Conservation (phyloP, 352 stramenopile species). For the Aphanomyces stellatus region DNA sequence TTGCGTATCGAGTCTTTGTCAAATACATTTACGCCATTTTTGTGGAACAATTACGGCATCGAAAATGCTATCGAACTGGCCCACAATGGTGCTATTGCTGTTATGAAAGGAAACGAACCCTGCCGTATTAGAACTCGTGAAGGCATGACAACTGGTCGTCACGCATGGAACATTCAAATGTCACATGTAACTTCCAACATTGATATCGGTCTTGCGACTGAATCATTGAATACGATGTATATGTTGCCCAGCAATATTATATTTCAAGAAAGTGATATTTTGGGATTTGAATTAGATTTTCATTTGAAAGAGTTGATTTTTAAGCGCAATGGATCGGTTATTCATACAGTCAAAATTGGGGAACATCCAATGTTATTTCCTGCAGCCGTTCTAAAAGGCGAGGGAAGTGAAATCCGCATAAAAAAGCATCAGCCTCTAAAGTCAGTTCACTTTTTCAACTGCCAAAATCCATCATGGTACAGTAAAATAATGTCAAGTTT, state of each 20-base stretch:
- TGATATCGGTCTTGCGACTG: not conserved
- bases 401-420: not conserved
- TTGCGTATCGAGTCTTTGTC: not conserved
- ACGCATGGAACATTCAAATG: not conserved
- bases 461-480: not conserved
- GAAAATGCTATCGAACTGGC: not conserved
- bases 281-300: conserved; percentile 39
- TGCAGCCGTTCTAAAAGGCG: not conserved
- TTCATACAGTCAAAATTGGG: not conserved
- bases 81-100: not conserved
- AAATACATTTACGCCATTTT: not conserved
- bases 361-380: not conserved
- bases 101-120: not conserved
- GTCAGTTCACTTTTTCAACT: not conserved
- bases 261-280: conserved; percentile 27
- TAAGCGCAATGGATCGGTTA: conserved; percentile 34
- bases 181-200: not conserved
- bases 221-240: not conserved
- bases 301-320: conserved; percentile 25
- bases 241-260: not conserved
- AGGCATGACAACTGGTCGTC: not conserved
- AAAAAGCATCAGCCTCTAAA: not conserved
- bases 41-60: not conserved
- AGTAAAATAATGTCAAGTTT: not conserved
- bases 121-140: not conserved